These are phyloP conservation scores for Boletus reticuloceps DNA, from an alignment of 768 basidiomycete genomes.

Conservation along the genomic window DNA sequence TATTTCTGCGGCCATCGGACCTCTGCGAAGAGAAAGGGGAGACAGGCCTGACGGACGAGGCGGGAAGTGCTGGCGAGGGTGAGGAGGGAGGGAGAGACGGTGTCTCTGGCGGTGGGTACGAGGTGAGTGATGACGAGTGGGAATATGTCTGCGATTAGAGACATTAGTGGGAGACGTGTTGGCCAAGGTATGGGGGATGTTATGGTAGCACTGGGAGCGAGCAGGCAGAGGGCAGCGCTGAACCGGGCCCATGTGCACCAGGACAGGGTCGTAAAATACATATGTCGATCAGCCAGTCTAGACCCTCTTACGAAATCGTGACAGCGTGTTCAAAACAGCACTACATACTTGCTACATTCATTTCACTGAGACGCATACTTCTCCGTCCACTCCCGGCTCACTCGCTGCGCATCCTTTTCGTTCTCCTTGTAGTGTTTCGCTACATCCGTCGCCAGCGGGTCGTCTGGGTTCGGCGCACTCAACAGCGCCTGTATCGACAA, in stretches of 20 bases:
- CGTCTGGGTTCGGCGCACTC: slow-evolving; percentile 94
- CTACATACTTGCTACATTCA: background rate
- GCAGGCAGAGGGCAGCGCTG: slow-evolving; percentile 12
- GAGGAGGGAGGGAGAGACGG: slow-evolving; percentile 16
- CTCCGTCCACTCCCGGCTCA: slow-evolving; percentile 95
- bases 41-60: slow-evolving; percentile 27
- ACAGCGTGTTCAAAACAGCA: slow-evolving; percentile 3
- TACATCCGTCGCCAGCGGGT: slow-evolving; percentile 90
- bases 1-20: slow-evolving; percentile 33
- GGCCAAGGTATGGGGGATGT: too few species aligned
- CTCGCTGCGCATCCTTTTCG: slow-evolving; percentile 87
- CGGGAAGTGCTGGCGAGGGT: slow-evolving; percentile 24
- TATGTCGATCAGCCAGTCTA: slow-evolving; percentile 17
- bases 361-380: slow-evolving; percentile 59
- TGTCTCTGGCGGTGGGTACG: background rate
- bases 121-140: slow-evolving; percentile 33
- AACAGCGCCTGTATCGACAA: slow-evolving; percentile 97
- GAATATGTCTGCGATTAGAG: slow-evolving; percentile 34
- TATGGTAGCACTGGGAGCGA: background rate
- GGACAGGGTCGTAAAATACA: slow-evolving; percentile 14
- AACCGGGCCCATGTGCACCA: background rate
- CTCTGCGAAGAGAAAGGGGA: slow-evolving; percentile 32
- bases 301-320: slow-evolving; percentile 16
- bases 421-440: slow-evolving; percentile 99
- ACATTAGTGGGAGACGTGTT: slow-evolving; percentile 14